Evolutionary conservation across 169 alveolate genomes (phyloP), one percentile per base, ranked within the genome.

Genomic region (Eimeria falciformis): DNA sequence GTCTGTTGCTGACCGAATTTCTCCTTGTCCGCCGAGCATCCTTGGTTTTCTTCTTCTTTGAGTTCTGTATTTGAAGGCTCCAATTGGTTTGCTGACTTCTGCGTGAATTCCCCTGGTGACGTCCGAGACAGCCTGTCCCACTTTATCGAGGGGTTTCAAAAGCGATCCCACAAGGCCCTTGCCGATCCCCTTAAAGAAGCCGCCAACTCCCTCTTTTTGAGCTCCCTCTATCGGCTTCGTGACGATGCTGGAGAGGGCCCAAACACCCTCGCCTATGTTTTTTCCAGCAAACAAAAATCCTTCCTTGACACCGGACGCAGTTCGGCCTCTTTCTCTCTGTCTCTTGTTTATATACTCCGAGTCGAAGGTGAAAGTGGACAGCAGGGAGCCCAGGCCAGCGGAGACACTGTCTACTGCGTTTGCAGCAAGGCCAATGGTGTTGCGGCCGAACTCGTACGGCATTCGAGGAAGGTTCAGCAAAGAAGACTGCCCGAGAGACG

Each of bases 171-270:
- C 96, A 18, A 97, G 95, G 17, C 98, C 98, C 79, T 96, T 96
- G n/a, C 98, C 97, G 46, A 97, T 85, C 3, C 98, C 98, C 83
- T 96, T 96, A 73, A 97, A 94, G 92, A 97, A 97, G 1, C 98
- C 98, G 1, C 97, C 96, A 71, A 97, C 92, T 12, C 98, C 98
- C 79, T 95, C 97, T 87, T 95, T 96, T 79, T 97, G 98, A 23
- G 98, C 98, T 27, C 98, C 98, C 66, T 97, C 98, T 56, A 97
- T 95, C 27, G 98, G 98, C 91, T 97, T 96, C 27, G 98, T 96
- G 29, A 97, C 97, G 69, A 97, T 95, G 94, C 96, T 96, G 4
- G 98, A 95, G 21, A 97, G 96, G 58, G 97, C 94, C 92, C 96
- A 93, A 69, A 97, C 94, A 1, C 98, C 98, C 75, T 97, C 98